Percentiles rank a stretch among this genome's conserved stretches.
phyloP scores from a whole-genome alignment of 169 alveolate genomes.

The Theileria equi region DNA sequence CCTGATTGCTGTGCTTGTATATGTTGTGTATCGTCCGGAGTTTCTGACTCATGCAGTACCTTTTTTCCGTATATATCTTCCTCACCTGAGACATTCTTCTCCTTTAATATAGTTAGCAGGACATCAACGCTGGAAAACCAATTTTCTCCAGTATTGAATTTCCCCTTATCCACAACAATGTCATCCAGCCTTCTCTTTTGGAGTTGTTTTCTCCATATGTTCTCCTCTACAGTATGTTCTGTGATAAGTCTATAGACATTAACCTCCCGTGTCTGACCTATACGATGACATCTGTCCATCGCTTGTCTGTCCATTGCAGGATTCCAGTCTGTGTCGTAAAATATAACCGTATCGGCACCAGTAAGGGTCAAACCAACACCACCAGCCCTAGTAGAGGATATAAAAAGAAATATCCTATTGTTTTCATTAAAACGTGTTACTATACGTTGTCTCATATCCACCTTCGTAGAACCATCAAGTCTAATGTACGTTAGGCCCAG shows the following conservation, averaged over 20 bases:
- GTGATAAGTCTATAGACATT: constrained; percentile 93
- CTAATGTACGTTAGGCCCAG: constrained; percentile 94
- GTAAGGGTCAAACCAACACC: constrained; percentile 97
- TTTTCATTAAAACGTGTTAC: constrained; percentile 94
- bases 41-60: constrained; percentile 72
- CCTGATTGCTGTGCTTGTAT: not conserved
- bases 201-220: constrained; percentile 92
- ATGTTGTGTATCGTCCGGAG: constrained; percentile 36
- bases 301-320: constrained; percentile 99
- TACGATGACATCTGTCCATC: constrained; percentile 97
- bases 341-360: constrained; percentile 97
- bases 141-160: constrained; percentile 71
- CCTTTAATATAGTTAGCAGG: constrained; percentile 55
- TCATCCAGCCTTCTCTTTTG: constrained; percentile 96
- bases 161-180: constrained; percentile 95
- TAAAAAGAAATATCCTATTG: constrained; percentile 91
- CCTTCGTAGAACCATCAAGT: constrained; percentile 96
- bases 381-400: constrained; percentile 97
- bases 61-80: constrained; percentile 76
- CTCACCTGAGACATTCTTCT: constrained; percentile 58
- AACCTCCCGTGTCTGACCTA: constrained; percentile 97
- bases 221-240: constrained; percentile 96
- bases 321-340: constrained; percentile 99
- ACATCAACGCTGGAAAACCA: constrained; percentile 76
- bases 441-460: constrained; percentile 92